Evolutionary conservation across 306 rosid species (phyloP).

Genomic region (Parietaria judaica): DNA sequence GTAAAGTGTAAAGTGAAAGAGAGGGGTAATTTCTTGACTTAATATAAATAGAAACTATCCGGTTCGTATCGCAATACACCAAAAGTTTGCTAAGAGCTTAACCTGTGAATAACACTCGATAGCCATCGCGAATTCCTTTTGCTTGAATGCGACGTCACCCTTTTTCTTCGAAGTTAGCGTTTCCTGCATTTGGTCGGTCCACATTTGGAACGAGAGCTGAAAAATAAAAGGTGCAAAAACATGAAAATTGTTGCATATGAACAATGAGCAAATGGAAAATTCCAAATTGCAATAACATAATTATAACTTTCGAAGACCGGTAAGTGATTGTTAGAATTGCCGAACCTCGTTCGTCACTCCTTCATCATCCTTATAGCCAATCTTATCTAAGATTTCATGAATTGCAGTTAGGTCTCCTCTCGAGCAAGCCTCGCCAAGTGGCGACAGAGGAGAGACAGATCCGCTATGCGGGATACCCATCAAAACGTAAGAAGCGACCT

Average conservation of each 20-base stretch:
- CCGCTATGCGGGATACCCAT: constrained; percentile 61
- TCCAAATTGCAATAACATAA: neutral
- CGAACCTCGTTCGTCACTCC: constrained; percentile 70
- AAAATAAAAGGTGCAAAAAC: constrained; percentile 11
- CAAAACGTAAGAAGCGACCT: constrained; percentile 68
- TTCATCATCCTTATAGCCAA: constrained; percentile 74
- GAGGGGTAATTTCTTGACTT: too few relatives aligned
- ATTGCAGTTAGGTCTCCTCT: constrained; percentile 76
- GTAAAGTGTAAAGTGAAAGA: too few relatives aligned
- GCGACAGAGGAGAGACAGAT: constrained; percentile 43
- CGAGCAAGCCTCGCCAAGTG: constrained; percentile 75
- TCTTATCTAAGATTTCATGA: constrained; percentile 59
- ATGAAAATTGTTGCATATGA: neutral
- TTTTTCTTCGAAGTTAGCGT: constrained; percentile 62
- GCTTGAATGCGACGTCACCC: constrained; percentile 59
- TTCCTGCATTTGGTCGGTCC: constrained; percentile 82
- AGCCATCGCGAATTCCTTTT: constrained; percentile 51
- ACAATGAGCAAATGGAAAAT: constrained; percentile 6
- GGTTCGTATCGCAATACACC: too few relatives aligned
- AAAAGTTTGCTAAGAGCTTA: constrained; percentile 10
- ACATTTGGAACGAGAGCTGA: constrained; percentile 82
- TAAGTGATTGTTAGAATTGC: constrained; percentile 1
- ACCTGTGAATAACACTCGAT: constrained; percentile 69
- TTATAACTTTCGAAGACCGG: too few relatives aligned
- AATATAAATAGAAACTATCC: too few relatives aligned